Conservation (phyloP, 2,329 filamentous ascomycete species). For the Coniochaeta prunicola region DNA sequence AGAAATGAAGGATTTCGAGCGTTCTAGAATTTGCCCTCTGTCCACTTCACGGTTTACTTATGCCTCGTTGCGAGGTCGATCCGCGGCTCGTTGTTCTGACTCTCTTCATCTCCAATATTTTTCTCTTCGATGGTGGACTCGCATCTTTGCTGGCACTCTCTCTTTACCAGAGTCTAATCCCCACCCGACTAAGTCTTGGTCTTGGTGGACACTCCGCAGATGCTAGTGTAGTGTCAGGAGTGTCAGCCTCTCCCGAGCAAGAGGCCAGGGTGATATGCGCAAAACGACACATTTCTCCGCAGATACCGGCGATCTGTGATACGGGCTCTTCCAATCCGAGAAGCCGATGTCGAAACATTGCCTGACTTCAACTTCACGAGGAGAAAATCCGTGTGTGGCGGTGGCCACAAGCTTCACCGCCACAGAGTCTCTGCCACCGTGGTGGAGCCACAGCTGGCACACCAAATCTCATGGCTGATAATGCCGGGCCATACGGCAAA, state of each 20-base stretch:
- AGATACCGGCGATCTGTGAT: not conserved
- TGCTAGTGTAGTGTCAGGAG: not conserved
- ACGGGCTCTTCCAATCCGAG: not conserved
- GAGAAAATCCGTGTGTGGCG: not conserved
- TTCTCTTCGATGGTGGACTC: not conserved
- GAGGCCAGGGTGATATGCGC: too few species aligned
- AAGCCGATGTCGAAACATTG: not conserved
- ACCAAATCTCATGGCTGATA: too few species aligned
- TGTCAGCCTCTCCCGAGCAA: not conserved
- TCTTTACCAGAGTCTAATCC: too few species aligned
- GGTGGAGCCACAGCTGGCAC: too few species aligned
- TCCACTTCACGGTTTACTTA: not conserved
- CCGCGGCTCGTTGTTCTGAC: not conserved
- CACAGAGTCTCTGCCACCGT: too few species aligned
- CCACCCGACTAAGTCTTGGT: not conserved
- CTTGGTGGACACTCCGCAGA: not conserved
- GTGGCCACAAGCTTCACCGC: too few species aligned
- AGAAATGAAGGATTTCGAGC: not conserved
- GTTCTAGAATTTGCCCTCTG: not conserved
- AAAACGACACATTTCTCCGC: not conserved
- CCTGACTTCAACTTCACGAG: too few species aligned
- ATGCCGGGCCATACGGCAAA: too few species aligned
- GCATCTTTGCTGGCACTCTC: not conserved
- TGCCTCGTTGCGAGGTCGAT: not conserved
- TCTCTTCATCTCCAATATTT: not conserved